Evolutionary conservation across 2,329 filamentous ascomycete species (phyloP), one percentile per base, ranked within the genome.

Genomic region (Cadophora sp.): DNA sequence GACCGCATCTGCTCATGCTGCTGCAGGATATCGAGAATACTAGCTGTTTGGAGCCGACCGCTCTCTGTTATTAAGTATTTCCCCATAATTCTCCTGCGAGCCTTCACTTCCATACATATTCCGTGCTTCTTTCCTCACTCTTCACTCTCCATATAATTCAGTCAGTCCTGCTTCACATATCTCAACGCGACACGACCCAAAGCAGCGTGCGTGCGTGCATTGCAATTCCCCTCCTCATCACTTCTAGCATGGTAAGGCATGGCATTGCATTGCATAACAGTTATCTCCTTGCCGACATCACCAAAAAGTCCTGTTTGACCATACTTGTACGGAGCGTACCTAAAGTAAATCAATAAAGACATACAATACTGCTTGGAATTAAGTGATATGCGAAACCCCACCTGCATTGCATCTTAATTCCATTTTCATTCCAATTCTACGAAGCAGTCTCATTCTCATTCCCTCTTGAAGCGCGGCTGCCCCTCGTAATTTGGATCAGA

Each of bases 361-460:
- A 65, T 19, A 14, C 14, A 34, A 62, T 40, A 60, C 55, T 66
- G 64, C 64, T 34, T 60, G 53, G 62, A 53, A 58, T 55, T 61
- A 58, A 60, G 53, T 27, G 48, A 64, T 55, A 64, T 64, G 16
- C 61, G 53, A 64, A 68, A 68, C 66, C 66, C 55, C 62, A 65
- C 51, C 29, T 48, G 43, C 19, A 48, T 22, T n/a, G 43, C 19
- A 48, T 43, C 43, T 22, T 9, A 43, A 5, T 8, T 8, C 37
- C 37, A 48, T 48, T 40, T 50, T 55, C 66, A 55, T 65, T 65
- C 62, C 46, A 1, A 37, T 63, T 64, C 51, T 26, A 37, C 34
- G 34, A 12, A 9, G 34, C 34, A 51, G n/a, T n/a, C n/a, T 53
- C 19, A 26, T 55, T 27, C 26, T 19, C 43, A 26, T 55, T 27